phyloP scores from a whole-genome alignment of 129 eudicot species.

The Flaveria robusta region DNA sequence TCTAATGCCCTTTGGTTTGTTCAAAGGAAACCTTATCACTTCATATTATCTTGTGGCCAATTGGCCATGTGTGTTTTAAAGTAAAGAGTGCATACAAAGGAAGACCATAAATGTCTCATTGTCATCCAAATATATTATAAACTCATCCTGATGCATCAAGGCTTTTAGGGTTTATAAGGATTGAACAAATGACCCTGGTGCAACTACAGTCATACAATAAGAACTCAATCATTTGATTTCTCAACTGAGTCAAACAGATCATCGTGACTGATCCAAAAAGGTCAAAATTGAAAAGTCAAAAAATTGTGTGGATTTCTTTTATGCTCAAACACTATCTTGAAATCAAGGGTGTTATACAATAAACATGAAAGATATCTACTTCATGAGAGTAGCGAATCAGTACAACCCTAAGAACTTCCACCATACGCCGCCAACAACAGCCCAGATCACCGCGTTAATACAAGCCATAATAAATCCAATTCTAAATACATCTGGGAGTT shows the following conservation, averaged over 20 bases:
- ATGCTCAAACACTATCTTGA: slow-evolving; percentile 30
- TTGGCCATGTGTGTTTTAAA: neutral
- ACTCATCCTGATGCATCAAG: neutral
- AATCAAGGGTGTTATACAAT: slow-evolving; percentile 31
- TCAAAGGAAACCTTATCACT: slow-evolving; percentile 10
- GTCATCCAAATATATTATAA: neutral
- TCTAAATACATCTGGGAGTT: slow-evolving; percentile 87
- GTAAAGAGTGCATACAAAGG: neutral
- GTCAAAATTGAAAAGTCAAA: slow-evolving; percentile 1
- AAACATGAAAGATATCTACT: slow-evolving; percentile 37
- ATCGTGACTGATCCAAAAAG: slow-evolving; percentile 8
- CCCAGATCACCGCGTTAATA: slow-evolving; percentile 75
- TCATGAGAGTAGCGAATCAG: slow-evolving; percentile 37
- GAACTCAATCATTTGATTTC: neutral
- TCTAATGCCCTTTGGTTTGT: neutral
- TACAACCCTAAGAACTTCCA: slow-evolving; percentile 95
- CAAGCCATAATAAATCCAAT: slow-evolving; percentile 73
- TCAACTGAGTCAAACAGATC: neutral
- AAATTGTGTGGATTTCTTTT: neutral
- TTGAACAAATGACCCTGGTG: neutral
- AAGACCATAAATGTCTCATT: slow-evolving; percentile 6
- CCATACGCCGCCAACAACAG: slow-evolving; percentile 77
- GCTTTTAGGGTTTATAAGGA: neutral
- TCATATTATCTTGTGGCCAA: neutral
- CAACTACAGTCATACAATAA: neutral